Percentiles rank a stretch among this genome's conserved stretches.
Conservation (phyloP, 768 basidiomycete genomes). For the Podaxis sp. region DNA sequence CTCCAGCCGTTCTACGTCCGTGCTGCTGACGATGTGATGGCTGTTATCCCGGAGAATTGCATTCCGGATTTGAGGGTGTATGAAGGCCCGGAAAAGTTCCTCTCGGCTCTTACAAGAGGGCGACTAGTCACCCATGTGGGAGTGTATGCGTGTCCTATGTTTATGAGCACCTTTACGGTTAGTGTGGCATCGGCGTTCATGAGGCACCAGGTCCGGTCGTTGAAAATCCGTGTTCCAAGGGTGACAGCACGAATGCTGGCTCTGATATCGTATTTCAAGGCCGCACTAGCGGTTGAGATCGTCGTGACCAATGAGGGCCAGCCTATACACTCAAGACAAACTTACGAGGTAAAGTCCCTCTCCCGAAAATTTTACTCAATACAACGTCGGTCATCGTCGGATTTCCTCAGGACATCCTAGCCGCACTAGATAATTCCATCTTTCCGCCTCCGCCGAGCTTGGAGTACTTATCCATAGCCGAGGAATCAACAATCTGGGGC, state of each 20-base stretch:
- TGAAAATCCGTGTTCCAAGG: constrained; percentile 4
- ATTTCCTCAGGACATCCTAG: background rate
- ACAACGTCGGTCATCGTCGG: background rate
- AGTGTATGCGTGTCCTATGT: background rate
- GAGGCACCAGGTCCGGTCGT: background rate
- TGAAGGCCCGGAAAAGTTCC: constrained; percentile 4
- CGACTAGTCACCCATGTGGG: constrained; percentile 6
- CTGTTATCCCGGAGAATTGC: background rate
- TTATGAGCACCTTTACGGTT: background rate
- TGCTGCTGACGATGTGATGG: background rate
- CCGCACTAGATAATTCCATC: background rate
- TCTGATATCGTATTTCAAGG: constrained; percentile 6
- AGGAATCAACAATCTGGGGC: background rate
- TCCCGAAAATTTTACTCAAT: background rate
- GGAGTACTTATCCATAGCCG: constrained; percentile 3
- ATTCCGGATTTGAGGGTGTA: constrained; percentile 8
- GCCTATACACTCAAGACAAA: background rate
- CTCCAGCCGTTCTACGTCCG: background rate
- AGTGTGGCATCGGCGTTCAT: background rate
- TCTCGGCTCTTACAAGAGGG: background rate
- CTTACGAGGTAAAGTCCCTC: background rate
- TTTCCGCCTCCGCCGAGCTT: background rate
- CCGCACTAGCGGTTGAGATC: constrained; percentile 1
- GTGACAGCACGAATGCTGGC: background rate
- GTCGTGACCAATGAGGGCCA: constrained; percentile 1